Percentiles rank a stretch among this genome's conserved stretches.
These are phyloP conservation scores for Chamaecrista fasciculata DNA, from an alignment of 306 rosid genomes.

Conservation along the genomic window DNA sequence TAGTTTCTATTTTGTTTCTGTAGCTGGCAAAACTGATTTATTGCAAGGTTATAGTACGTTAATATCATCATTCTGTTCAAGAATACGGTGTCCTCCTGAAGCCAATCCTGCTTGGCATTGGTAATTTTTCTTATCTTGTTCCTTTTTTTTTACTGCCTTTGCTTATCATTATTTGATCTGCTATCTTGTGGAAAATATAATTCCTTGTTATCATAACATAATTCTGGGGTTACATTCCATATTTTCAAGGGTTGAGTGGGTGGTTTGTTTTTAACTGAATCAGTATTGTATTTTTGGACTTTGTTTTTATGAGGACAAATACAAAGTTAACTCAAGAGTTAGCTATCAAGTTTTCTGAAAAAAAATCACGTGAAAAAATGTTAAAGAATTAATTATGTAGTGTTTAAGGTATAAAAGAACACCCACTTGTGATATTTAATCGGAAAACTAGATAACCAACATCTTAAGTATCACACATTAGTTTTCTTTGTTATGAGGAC, in stretches of 20 bases:
- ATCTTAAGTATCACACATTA: too few relatives aligned
- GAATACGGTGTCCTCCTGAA: slow-evolving; percentile 71
- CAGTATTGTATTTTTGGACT: neutral
- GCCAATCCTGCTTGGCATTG: slow-evolving; percentile 90
- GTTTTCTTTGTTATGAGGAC: too few relatives aligned
- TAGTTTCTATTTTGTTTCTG: slow-evolving; percentile 23
- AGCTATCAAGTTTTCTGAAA: too few relatives aligned
- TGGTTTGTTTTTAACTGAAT: neutral
- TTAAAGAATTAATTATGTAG: too few relatives aligned
- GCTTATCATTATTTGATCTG: neutral
- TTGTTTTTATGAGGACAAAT: too few relatives aligned
- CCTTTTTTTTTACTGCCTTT: neutral
- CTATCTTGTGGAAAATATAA: neutral
- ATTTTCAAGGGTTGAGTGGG: neutral
- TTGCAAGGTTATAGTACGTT: slow-evolving; percentile 31
- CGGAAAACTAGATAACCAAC: too few relatives aligned
- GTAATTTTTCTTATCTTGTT: slow-evolving; percentile 39
- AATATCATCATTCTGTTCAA: slow-evolving; percentile 50
- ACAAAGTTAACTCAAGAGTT: too few relatives aligned
- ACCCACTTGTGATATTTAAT: too few relatives aligned
- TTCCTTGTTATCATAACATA: slow-evolving; percentile 7
- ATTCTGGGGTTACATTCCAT: neutral
- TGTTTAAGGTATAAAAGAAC: too few relatives aligned
- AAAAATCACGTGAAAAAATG: too few relatives aligned
- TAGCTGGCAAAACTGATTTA: slow-evolving; percentile 39